Evolutionary conservation across 225 moss, liverwort and hornwort species (phyloP).

Genomic region (Marchantia polymorpha): DNA sequence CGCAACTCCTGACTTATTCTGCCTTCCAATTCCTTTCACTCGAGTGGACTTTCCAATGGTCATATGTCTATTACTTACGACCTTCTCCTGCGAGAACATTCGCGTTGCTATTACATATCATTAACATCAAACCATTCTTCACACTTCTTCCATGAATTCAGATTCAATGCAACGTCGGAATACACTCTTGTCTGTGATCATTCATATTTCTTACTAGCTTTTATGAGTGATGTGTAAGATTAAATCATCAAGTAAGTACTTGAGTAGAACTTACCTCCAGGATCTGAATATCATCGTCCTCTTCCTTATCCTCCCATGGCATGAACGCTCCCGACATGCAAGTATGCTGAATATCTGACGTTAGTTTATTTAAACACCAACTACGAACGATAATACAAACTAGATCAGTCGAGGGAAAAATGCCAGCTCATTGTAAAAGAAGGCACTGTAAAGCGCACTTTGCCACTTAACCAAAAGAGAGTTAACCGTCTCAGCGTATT

Average conservation of each 20-base stretch:
- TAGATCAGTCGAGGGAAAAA: background rate
- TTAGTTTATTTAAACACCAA: background rate
- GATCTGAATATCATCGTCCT: constrained; percentile 13
- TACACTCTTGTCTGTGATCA: no score
- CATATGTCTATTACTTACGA: background rate
- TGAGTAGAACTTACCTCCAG: background rate
- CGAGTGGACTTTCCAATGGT: background rate
- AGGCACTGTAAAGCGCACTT: background rate
- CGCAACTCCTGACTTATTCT: background rate
- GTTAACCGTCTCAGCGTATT: background rate
- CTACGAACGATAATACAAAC: background rate
- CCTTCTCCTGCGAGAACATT: background rate
- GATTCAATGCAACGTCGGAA: no score
- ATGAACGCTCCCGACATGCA: constrained; percentile 18
- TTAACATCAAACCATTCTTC: no score
- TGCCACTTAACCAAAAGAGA: background rate
- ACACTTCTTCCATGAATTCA: no score
- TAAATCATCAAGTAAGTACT: background rate
- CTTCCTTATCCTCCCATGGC: constrained; percentile 13
- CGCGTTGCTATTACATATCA: background rate
- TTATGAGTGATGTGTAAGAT: no score
- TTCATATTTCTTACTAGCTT: no score
- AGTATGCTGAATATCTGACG: constrained; percentile 2
- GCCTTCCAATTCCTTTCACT: background rate
- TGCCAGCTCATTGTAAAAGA: no score